A percentile compares a stretch with the other conserved stretches of the same genome.
Evolutionary conservation across 2,329 filamentous ascomycete genomes (phyloP).

Genomic region (Trichophyton benhamiae): DNA sequence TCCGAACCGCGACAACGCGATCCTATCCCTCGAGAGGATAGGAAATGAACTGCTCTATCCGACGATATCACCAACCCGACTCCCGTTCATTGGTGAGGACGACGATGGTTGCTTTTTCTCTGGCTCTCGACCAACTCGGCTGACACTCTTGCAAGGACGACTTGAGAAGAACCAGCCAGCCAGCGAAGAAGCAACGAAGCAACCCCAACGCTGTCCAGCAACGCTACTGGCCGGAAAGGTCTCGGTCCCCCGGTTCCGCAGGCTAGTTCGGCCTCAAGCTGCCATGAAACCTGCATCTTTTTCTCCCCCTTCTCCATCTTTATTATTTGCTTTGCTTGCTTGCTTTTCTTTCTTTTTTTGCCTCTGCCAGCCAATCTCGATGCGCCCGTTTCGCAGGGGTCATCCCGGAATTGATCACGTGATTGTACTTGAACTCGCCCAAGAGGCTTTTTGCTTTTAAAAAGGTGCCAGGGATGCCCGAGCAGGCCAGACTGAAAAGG

Average conservation of each 20-base stretch:
- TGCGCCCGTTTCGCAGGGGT: neutral
- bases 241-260: neutral
- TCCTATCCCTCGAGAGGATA: neutral
- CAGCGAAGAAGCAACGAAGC: neutral
- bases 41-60: neutral
- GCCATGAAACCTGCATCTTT: neutral
- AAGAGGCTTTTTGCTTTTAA: neutral
- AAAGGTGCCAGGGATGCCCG: neutral
- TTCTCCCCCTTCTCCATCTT: neutral
- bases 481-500: neutral
- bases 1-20: neutral
- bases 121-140: neutral
- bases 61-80: neutral
- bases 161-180: neutral
- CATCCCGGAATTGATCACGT: neutral
- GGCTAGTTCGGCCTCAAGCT: neutral
- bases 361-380: neutral
- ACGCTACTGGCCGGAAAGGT: neutral
- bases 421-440: neutral
- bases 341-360: neutral
- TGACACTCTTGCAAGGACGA: neutral
- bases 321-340: neutral
- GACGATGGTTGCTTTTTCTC: neutral
- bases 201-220: neutral
- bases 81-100: neutral